phyloP scores from a whole-genome alignment of 2,329 filamentous ascomycete genomes.

The Epichloe amarillans region DNA sequence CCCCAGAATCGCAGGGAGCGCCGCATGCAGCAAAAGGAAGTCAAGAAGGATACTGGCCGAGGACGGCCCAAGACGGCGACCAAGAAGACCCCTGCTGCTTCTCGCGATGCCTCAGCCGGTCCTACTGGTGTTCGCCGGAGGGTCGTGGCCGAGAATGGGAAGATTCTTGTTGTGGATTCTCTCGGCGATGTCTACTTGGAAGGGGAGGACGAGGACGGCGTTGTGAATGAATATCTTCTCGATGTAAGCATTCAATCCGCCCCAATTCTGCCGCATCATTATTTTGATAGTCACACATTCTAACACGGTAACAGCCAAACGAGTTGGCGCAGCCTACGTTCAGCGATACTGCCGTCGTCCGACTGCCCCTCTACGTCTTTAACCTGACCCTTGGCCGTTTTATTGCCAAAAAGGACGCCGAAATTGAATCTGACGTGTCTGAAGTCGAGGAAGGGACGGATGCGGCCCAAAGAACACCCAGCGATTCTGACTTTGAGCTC shows the following conservation, averaged over 20 bases:
- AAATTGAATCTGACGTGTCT: conserved; percentile 24
- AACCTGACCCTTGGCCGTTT: conserved; percentile 39
- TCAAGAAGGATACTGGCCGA: conserved; percentile 54
- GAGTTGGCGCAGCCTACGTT: conserved; percentile 69
- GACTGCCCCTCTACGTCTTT: conserved; percentile 64
- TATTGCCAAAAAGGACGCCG: conserved; percentile 25
- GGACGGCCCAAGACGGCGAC: conserved; percentile 33
- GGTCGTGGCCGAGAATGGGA: conserved; percentile 88
- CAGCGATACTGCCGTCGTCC: conserved; percentile 69
- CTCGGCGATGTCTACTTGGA: conserved; percentile 91
- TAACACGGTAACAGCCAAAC: conserved; percentile 43
- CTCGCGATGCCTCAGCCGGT: conserved; percentile 38
- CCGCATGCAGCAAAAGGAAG: conserved; percentile 75
- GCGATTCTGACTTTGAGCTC: conserved; percentile 50
- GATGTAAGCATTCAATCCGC: conserved; percentile 51
- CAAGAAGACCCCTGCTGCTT: conserved; percentile 21
- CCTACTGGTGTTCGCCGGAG: conserved; percentile 63
- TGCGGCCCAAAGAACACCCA: conserved; percentile 36
- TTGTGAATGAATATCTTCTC: conserved; percentile 69
- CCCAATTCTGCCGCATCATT: too few species aligned
- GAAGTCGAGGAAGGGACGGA: conserved; percentile 34
- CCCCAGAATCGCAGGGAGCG: conserved; percentile 75
- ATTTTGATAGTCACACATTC: background rate
- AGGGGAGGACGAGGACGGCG: conserved; percentile 77
- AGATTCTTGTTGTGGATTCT: conserved; percentile 84